Percentiles rank a stretch among this genome's conserved stretches.
These are phyloP conservation scores for Acanthamoeba castellanii DNA, from an alignment of 208 protist genomes.

Conservation along the genomic window DNA sequence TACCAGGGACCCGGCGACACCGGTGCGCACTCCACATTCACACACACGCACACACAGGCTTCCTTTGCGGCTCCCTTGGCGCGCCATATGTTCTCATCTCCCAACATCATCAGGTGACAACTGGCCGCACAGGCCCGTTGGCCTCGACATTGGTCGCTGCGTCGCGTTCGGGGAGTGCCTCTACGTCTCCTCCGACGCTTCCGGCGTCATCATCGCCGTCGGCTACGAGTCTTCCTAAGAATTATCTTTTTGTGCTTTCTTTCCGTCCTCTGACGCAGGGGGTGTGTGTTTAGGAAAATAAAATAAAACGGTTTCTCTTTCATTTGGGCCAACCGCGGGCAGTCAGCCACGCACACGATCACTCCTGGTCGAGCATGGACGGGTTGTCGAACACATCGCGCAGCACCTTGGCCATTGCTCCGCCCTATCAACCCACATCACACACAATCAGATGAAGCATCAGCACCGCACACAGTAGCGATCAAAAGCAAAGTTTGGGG, in stretches of 20 bases:
- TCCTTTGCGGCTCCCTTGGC: no score
- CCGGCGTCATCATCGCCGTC: conserved; percentile 7
- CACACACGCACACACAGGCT: background rate
- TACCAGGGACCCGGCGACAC: conserved; percentile 60
- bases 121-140: conserved; percentile 53
- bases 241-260: no score
- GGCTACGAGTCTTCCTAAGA: conserved; percentile 2
- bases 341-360: no score
- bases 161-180: conserved; percentile 28
- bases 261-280: no score
- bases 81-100: background rate
- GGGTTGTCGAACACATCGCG: conserved; percentile 58
- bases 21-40: background rate
- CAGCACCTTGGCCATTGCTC: conserved; percentile 25
- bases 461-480: background rate
- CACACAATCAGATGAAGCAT: background rate
- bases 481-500: background rate
- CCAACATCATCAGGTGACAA: background rate
- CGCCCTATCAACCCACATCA: background rate
- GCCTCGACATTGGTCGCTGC: background rate
- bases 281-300: no score
- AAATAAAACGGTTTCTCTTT: no score
- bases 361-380: conserved; percentile 43
- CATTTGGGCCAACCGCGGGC: no score
- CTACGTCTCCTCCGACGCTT: conserved; percentile 32